Evolutionary conservation across 192 early-diverging fungal genomes (phyloP), one percentile per base, ranked within the genome.

Genomic region (Entrophospora sp.): DNA sequence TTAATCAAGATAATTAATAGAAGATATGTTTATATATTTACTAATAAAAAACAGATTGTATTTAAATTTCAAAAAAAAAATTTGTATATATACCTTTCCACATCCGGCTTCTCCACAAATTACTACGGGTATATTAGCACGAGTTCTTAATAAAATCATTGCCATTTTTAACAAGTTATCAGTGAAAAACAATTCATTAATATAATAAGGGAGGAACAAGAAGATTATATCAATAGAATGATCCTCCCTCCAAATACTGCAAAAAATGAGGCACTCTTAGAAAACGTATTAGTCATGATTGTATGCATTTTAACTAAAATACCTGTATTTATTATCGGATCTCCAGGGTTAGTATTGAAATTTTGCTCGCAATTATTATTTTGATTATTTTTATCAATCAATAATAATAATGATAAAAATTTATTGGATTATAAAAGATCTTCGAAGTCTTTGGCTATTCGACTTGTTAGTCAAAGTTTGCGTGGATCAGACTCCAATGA

Each of bases 291-390:
- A 1, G 43, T 52, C 8, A 64, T 64, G 63, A 30, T 48, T 4
- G 63, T 64, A n/a, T 64, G 63, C 25, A 64, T 64, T n/a, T 49
- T 64, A 30, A 64, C 43, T n/a, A 7, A 12, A 28, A 64, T 64
- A 53, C 63, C 63, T 2, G 25, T 64, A 27, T 64, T 64, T 48
- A 46, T 64, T 18, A 48, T 64, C 27, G 63, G 63, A n/a, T 45
- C 63, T 49, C 63, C 63, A 18, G 63, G 63, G 53, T 57, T 16
- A 32, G 7, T n/a, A n/a, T n/a, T n/a, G n/a, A n/a, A n/a, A n/a
- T n/a, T n/a, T n/a, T n/a, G n/a, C n/a, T n/a, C n/a, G n/a, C n/a
- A n/a, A n/a, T n/a, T 32, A n/a, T n/a, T n/a, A n/a, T n/a, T n/a
- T n/a, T n/a, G n/a, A n/a, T n/a, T n/a, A n/a, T n/a, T n/a, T n/a